Base-by-base conservation (phyloP, 2,329 filamentous ascomycete genomes). In the Monilinia fructicola region DNA sequence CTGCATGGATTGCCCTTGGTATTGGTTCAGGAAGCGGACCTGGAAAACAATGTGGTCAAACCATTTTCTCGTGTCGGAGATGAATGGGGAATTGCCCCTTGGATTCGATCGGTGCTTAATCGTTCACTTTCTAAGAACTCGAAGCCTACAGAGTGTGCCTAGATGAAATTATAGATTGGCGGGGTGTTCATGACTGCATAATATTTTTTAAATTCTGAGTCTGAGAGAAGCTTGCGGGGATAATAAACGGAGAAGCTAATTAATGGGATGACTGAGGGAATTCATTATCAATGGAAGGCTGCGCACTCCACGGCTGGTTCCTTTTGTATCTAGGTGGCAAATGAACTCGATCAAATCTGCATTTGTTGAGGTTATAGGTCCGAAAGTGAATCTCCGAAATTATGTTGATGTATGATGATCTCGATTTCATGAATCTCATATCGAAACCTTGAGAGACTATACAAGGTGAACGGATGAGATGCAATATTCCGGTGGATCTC, bases 31-130 rank as follows among this genome's bases (percentile, higher is more conserved):
- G 54, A 58, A 14, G 38, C 14, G n/a, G 38, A 31, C 10, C 54
- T 58, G 26, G 38, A 58, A 44, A 38, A 21, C 16, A 42, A 42
- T 44, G 54, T 28, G 16, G 23, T 58, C 3, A 58, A 18, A 21
- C 38, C 21, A 14, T 58, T 58, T 58, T 58, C 54, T 28, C 38
- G 54, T 18, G 23, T n/a, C 28, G 38, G 54, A 11, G 10, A 44
- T 58, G 54, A 58, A 58, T 58, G 54, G 54, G 54, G 54, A 42
- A 6, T 21, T 7, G 16, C 38, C 9, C 54, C 54, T 7, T 58
- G 38, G 38, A 58, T 58, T 44, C 54, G 54, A 44, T 58, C 54
- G 7, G 38, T 42, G 23, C 54, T 58, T 18, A 26, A 26, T 42
- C 26, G 18, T 18, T 5, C 54, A 4, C 38, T 35, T 44, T n/a